phyloP scores from a whole-genome alignment of 805 yeast genomes.

The Millerozyma miso region DNA sequence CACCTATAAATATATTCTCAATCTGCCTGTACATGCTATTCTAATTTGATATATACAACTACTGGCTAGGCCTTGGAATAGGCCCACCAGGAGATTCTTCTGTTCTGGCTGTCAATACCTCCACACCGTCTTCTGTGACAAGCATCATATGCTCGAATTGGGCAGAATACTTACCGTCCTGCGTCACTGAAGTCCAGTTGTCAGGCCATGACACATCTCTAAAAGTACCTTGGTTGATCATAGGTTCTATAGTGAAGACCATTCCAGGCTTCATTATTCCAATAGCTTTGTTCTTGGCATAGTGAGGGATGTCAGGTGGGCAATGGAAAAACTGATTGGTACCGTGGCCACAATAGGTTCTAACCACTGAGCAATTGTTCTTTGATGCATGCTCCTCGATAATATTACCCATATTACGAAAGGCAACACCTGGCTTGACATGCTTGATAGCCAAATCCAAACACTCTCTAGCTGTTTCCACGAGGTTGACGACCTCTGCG shows the following conservation, averaged over 20 bases:
- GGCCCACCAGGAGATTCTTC: conserved; percentile 90
- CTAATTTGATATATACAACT: not conserved
- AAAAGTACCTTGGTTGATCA: conserved; percentile 83
- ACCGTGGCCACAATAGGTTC: conserved; percentile 94
- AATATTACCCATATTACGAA: conserved; percentile 80
- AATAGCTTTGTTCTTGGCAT: conserved; percentile 86
- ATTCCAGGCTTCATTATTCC: conserved; percentile 95
- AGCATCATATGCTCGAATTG: conserved; percentile 93
- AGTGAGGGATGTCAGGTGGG: conserved; percentile 91
- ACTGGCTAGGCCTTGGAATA: conserved; percentile 41
- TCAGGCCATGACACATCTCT: conserved; percentile 93
- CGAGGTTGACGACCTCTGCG: conserved; percentile 79
- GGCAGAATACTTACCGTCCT: conserved; percentile 86
- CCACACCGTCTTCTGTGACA: conserved; percentile 91
- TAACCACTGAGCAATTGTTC: conserved; percentile 79
- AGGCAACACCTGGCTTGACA: conserved; percentile 89
- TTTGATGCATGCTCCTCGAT: conserved; percentile 83
- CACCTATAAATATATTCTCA: not conserved
- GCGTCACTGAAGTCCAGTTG: conserved; percentile 91
- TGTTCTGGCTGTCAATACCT: conserved; percentile 78
- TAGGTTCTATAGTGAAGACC: conserved; percentile 96
- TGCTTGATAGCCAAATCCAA: conserved; percentile 75
- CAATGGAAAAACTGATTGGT: conserved; percentile 83
- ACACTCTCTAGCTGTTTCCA: conserved; percentile 83
- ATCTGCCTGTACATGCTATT: not conserved